These are phyloP conservation scores for Lycium barbarum DNA, from an alignment of 257 asterid species.

Conservation along the genomic window DNA sequence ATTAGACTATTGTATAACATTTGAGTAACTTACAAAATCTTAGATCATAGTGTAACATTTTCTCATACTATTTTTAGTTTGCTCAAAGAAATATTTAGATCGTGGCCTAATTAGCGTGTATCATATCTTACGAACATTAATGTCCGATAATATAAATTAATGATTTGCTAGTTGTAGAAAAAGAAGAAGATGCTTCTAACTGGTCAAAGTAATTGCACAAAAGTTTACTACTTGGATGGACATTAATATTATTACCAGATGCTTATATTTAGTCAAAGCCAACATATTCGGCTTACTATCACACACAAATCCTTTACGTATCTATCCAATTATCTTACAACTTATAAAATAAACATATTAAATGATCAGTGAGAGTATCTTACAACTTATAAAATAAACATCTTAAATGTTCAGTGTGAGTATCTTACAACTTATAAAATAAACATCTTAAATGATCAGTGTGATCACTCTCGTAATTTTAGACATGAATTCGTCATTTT, in stretches of 20 bases:
- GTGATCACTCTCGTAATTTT: no score
- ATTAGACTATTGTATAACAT: neutral
- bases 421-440: no score
- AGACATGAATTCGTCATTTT: neutral
- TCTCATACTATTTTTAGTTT: no score
- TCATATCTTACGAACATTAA: neutral
- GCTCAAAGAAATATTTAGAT: no score
- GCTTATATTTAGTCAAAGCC: neutral
- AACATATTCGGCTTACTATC: neutral
- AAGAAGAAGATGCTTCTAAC: neutral
- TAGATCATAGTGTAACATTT: neutral
- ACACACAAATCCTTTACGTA: neutral
- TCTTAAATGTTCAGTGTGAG: neutral
- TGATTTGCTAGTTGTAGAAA: neutral
- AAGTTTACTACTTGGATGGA: neutral
- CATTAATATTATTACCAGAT: neutral
- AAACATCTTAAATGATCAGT: neutral
- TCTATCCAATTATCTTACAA: no score
- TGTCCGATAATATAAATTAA: neutral
- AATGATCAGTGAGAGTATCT: no score
- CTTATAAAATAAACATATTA: neutral
- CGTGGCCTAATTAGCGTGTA: neutral
- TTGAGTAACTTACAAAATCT: neutral
- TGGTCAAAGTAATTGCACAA: neutral
- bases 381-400: neutral